Evolutionary conservation across 2,329 filamentous ascomycete genomes (phyloP), one percentile per base, ranked within the genome.

Genomic region (Penicillium sp.): DNA sequence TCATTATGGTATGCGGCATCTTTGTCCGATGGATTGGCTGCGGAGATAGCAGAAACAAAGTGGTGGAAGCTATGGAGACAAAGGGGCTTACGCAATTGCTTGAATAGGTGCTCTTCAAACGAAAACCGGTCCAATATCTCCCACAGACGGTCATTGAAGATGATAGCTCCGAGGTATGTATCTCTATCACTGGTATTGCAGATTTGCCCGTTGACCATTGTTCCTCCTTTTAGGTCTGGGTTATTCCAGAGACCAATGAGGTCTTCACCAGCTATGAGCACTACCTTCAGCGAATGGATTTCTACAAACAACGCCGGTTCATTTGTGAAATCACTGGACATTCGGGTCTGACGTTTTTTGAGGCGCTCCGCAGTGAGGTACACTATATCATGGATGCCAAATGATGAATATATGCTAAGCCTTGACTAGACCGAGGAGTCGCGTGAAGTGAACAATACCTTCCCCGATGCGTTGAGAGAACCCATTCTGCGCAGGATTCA

Each of bases 291-390:
- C 85, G 92, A 55, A 87, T 92, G 82, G 92, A 97, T 71, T 97
- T 96, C 70, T 96, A 96, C 72, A 91, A 89, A 64, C 90, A 95
- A 86, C 90, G 86, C 68, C 86, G 88, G 51, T 99, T 97, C 73
- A 96, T 95, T 57, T 96, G 95, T 74, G 90, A 96, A 70, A 95
- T 97, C 61, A 96, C 91, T 11, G 94, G 94, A 50, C 93, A 96
- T 72, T 95, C 91, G 29, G 88, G 88, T 49, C 79, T 97, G 61
- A 93, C 85, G 3, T 99, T 95, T 74, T 97, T 97, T 68, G 91
- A 96, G 63, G 94, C 94, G 26, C 82, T 93, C 29, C 86, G 90
- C 73, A 96, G 91, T 76, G 91, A 97, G 84, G 91, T 95, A 81
- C 61, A 86, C 78, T 51, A 51, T 46, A 42, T 18, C 11, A 23